A percentile compares a stretch with the other conserved stretches of the same genome.
Evolutionary conservation across 192 early-diverging fungal genomes (phyloP).

Genomic region (Ambispora gerdemannii): DNA sequence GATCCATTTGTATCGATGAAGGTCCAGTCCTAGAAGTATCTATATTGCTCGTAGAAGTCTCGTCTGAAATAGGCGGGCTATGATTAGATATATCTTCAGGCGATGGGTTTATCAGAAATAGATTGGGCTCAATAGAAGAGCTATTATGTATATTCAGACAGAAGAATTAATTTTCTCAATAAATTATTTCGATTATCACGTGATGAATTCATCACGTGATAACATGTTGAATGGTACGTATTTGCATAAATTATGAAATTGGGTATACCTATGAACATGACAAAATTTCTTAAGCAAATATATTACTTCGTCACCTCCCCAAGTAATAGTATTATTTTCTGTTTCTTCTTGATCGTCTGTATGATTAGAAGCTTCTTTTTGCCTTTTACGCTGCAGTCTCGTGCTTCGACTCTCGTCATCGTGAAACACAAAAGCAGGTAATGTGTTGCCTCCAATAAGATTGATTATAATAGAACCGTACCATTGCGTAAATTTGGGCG

Average conservation of each 20-base stretch:
- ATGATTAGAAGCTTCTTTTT: slow-evolving; percentile 15
- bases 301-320: slow-evolving; percentile 72
- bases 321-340: slow-evolving; percentile 41
- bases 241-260: too few relatives aligned
- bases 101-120: slow-evolving; percentile 45
- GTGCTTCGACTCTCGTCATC: slow-evolving; percentile 64
- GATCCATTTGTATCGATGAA: slow-evolving; percentile 38
- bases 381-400: slow-evolving; percentile 32
- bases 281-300: slow-evolving; percentile 45
- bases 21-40: background rate
- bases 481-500: slow-evolving; percentile 65
- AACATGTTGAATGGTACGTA: too few relatives aligned
- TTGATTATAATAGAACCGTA: slow-evolving; percentile 68
- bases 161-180: background rate
- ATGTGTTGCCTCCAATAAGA: slow-evolving; percentile 57
- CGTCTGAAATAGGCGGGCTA: slow-evolving; percentile 32
- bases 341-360: slow-evolving; percentile 19
- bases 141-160: background rate
- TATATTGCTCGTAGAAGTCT: slow-evolving; percentile 28
- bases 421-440: slow-evolving; percentile 71
- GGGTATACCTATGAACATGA: slow-evolving; percentile 41
- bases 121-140: slow-evolving; percentile 41
- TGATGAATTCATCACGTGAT: too few relatives aligned
- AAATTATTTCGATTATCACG: background rate
- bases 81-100: slow-evolving; percentile 38